Evolutionary conservation across 306 rosid species (phyloP).

Genomic region (Gillenia trifoliata): DNA sequence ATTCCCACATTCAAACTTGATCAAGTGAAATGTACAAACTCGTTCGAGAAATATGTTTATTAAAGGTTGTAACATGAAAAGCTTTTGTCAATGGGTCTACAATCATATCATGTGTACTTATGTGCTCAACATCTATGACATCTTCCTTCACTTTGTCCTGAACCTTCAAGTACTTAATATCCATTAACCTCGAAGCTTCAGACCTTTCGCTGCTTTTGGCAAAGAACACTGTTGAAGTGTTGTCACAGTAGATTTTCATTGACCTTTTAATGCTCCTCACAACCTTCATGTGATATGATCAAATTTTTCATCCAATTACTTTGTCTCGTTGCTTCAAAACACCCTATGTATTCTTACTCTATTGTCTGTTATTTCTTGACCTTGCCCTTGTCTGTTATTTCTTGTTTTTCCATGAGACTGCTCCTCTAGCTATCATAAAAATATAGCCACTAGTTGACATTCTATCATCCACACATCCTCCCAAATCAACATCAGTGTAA

Average conservation of each 20-base stretch:
- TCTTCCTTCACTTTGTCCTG: background rate
- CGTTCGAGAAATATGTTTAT: no score
- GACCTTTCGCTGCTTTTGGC: no score
- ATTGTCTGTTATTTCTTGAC: background rate
- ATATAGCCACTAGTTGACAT: background rate
- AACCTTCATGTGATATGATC: background rate
- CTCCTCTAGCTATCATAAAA: background rate
- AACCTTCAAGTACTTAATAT: no score
- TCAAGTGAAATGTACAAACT: no score
- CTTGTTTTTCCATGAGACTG: background rate
- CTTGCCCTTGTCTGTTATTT: background rate
- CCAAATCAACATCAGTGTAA: background rate
- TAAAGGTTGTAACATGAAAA: background rate
- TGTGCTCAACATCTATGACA: background rate
- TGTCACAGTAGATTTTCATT: background rate
- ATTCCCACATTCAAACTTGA: no score
- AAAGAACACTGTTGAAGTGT: no score
- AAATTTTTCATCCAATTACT: background rate
- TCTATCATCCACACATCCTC: background rate
- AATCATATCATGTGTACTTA: background rate
- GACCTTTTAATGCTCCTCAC: no score
- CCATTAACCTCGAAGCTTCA: background rate
- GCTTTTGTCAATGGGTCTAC: background rate
- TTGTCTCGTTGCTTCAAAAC: background rate
- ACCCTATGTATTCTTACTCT: background rate